phyloP scores from a whole-genome alignment of 208 protist genomes.

The Trypanosoma mega region DNA sequence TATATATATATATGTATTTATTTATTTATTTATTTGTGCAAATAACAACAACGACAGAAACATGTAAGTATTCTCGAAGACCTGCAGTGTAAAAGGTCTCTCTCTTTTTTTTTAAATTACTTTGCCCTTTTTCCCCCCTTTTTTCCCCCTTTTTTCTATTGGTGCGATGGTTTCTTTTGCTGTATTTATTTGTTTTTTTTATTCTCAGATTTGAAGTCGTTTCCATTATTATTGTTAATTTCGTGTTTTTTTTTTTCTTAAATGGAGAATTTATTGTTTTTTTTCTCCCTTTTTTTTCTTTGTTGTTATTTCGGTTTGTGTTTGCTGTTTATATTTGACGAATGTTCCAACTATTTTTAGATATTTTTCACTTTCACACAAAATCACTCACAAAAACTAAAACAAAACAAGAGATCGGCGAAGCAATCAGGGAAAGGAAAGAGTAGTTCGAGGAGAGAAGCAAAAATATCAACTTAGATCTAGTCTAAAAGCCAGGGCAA shows the following conservation, averaged over 20 bases:
- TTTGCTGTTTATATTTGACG: neutral
- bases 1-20: no score
- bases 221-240: neutral
- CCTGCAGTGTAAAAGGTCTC: no score
- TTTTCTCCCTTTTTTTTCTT: neutral
- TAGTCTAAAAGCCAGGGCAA: neutral
- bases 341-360: no score
- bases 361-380: no score
- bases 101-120: no score
- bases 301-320: no score
- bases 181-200: neutral
- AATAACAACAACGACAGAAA: no score
- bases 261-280: constrained; percentile 1
- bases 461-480: constrained; percentile 6
- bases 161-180: neutral
- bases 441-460: constrained; percentile 1
- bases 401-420: constrained; percentile 1
- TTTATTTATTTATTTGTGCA: no score
- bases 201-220: neutral
- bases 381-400: no score
- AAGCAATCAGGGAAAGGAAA: neutral
- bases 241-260: no score
- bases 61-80: no score
- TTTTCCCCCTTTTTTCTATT: constrained; percentile 3
- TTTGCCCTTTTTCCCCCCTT: no score